Evolutionary conservation across 345 rosid genomes (phyloP).

Genomic region (Dipteronia dyeriana): DNA sequence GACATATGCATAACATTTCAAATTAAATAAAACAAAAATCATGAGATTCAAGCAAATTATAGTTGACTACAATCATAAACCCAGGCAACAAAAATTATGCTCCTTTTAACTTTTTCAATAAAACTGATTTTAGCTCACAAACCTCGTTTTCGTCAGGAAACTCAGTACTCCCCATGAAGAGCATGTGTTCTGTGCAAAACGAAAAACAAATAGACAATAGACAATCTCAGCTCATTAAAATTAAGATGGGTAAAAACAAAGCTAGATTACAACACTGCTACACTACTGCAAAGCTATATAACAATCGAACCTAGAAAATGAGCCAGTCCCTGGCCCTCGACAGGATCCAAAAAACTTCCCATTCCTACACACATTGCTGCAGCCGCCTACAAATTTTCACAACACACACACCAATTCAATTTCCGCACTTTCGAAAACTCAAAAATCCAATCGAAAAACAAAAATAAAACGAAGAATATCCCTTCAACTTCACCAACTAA

Average conservation of each 20-base stretch:
- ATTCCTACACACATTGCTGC: conserved; percentile 98
- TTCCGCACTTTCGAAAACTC: neutral
- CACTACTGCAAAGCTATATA: neutral
- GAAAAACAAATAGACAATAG: conserved; percentile 6
- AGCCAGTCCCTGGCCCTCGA: conserved; percentile 94
- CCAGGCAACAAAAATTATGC: neutral
- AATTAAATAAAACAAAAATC: too few species aligned
- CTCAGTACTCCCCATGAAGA: conserved; percentile 95
- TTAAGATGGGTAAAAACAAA: neutral
- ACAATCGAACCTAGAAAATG: conserved; percentile 81
- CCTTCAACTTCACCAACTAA: too few species aligned
- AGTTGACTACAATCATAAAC: neutral
- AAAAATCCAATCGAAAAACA: neutral
- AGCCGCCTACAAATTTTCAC: conserved; percentile 64
- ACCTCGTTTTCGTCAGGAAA: conserved; percentile 99
- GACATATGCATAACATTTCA: neutral
- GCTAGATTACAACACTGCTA: neutral
- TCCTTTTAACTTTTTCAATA: neutral
- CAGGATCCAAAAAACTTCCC: conserved; percentile 97
- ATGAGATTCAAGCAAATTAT: neutral
- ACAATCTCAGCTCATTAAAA: neutral
- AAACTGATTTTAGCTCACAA: conserved; percentile 16
- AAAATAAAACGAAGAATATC: too few species aligned
- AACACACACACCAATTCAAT: conserved; percentile 7
- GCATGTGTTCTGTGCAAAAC: conserved; percentile 79